Percentiles rank a stretch among this genome's conserved stretches.
These are phyloP conservation scores for Backusella tuberculispora DNA, from an alignment of 192 early-diverging fungal genomes.

Conservation along the genomic window DNA sequence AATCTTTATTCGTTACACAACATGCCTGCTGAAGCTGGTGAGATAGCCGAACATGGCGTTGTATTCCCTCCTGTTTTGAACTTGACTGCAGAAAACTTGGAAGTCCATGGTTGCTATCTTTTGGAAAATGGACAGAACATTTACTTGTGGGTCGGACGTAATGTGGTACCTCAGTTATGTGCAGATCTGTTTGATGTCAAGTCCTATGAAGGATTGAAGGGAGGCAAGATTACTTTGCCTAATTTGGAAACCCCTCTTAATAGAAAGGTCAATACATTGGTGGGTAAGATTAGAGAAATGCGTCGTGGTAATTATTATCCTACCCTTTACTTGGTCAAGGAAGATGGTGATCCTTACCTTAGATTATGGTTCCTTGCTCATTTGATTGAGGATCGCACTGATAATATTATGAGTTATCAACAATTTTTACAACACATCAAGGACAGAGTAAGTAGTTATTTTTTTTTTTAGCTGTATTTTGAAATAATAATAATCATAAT, in stretches of 20 bases:
- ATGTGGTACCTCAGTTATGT: constrained; percentile 74
- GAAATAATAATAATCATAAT: not conserved
- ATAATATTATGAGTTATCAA: constrained; percentile 74
- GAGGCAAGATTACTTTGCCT: constrained; percentile 77
- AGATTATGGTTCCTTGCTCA: constrained; percentile 86
- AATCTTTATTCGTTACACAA: constrained; percentile 86
- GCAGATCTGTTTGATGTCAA: constrained; percentile 76
- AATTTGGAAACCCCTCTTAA: constrained; percentile 72
- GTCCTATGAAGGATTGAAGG: constrained; percentile 75
- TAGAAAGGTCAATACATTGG: constrained; percentile 72
- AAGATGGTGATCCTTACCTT: constrained; percentile 86
- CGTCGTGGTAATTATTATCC: constrained; percentile 75
- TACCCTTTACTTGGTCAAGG: constrained; percentile 83
- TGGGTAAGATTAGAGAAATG: constrained; percentile 71
- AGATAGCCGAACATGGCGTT: constrained; percentile 61
- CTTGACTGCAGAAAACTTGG: constrained; percentile 82
- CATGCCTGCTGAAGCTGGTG: constrained; percentile 64
- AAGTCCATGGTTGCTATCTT: constrained; percentile 85
- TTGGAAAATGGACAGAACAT: constrained; percentile 83
- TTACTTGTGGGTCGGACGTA: constrained; percentile 89
- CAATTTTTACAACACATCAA: constrained; percentile 77
- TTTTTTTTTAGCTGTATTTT: not conserved
- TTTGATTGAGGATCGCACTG: constrained; percentile 91
- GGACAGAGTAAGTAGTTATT: constrained; percentile 63
- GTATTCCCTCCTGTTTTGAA: constrained; percentile 81